These are phyloP conservation scores for Aspergillus diversus DNA, from an alignment of 495 filamentous ascomycete species.

Conservation along the genomic window DNA sequence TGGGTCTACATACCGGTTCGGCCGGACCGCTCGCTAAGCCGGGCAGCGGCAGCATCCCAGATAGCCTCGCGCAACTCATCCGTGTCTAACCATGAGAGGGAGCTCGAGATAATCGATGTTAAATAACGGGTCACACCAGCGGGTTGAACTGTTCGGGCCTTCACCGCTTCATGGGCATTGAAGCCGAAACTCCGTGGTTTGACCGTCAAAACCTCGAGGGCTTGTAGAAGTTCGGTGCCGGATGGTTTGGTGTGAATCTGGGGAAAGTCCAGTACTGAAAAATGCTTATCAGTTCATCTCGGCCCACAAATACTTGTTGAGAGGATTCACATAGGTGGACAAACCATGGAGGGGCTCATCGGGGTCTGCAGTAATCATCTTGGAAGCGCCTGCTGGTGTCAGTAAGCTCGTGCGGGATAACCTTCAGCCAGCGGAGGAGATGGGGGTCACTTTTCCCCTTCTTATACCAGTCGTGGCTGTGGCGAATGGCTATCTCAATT, in stretches of 20 bases:
- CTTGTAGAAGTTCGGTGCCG: slow-evolving; percentile 46
- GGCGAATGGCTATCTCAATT: slow-evolving; percentile 26
- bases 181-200: slow-evolving; percentile 43
- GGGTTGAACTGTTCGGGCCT: slow-evolving; percentile 39
- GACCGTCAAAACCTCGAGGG: slow-evolving; percentile 48
- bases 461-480: slow-evolving; percentile 20
- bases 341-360: slow-evolving; percentile 52
- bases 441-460: slow-evolving; percentile 8
- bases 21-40: slow-evolving; percentile 84
- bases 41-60: slow-evolving; percentile 76
- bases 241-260: slow-evolving; percentile 55
- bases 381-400: slow-evolving; percentile 18
- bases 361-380: slow-evolving; percentile 45
- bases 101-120: slow-evolving; percentile 73
- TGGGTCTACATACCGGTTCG: slow-evolving; percentile 52
- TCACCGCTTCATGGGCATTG: slow-evolving; percentile 35
- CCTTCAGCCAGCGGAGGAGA: slow-evolving; percentile 4
- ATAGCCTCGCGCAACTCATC: slow-evolving; percentile 73
- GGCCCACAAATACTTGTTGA: slow-evolving; percentile 20
- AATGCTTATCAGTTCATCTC: slow-evolving; percentile 48
- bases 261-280: slow-evolving; percentile 56
- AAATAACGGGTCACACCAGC: slow-evolving; percentile 63
- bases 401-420: slow-evolving; percentile 9
- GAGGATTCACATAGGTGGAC: slow-evolving; percentile 22
- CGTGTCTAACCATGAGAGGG: slow-evolving; percentile 72